Base-by-base conservation (phyloP, 306 rosid species). In the Castanopsis chinensis region DNA sequence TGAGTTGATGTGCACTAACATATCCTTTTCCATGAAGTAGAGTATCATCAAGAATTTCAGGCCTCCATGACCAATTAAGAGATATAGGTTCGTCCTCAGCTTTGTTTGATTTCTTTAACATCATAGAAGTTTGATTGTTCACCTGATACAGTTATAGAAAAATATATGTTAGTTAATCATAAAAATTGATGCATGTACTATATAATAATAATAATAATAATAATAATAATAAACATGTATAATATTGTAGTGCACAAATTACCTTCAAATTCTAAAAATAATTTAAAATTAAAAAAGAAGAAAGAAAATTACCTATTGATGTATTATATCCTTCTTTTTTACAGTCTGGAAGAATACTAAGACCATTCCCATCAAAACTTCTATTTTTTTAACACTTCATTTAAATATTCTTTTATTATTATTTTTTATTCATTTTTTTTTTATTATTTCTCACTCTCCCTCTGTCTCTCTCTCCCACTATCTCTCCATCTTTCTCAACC, bases 291-390 rank as follows among this genome's bases (percentile, higher is more conserved):
- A 35, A 35, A 3, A 33, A 33, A 33, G 4, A 35, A 35, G 6
- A 35, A 35, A 35, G 1, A 3, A 41, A 4, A 7, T 43, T 64
- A 86, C 90, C 85, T 85, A n/a, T 88, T 3, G 94, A 89, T 0
- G 91, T 86, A 82, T 86, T 90, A 61, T 85, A 85, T 55, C 11
- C 92, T 78, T 86, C 89, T 2, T 25, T 27, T 75, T 81, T 27
- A 65, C 88, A 87, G 52, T 88, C 86, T 0, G 89, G 91, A 25
- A 90, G 91, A 83, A 90, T 77, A 49, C 83, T 83, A n/a, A 90
- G 27, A 1, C 1, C 27, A 25, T 25, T 25, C 27, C 1, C 27
- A 25, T 25, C 27, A 25, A 25, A 25, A 25, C 1, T 25, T 25
- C 27, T 25, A 25, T 25, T 25, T 25, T 25, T 25, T 25, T 25